Base-by-base conservation (phyloP, 768 basidiomycete species). In the Pleurotus cornucopiae region DNA sequence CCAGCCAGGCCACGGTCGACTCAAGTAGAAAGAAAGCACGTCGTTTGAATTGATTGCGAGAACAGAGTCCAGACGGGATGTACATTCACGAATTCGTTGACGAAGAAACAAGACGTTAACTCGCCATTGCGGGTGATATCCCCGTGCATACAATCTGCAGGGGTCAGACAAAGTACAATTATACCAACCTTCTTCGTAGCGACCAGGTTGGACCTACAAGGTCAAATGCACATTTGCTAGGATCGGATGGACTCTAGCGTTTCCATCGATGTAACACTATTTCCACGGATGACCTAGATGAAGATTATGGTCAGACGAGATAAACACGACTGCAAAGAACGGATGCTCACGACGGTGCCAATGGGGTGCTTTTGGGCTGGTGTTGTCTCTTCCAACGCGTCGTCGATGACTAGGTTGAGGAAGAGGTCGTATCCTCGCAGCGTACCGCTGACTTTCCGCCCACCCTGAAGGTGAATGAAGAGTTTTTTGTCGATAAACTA, bases 401-500 rank as follows among this genome's bases (percentile, higher is more conserved):
- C 92, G 70, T 98, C 97, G 70, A 99, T 85, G 62, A 98, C 97
- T 39, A 99, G 81, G 72, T 99, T 99, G 69, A 99, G 76, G 79
- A 99, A 99, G 61, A 99, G 88, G 78, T 99, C 97, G 72, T 97
- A 99, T 52, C 97, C 97, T 60, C 97, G 88, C 49, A 99, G 76
- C 12, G 85, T 86, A 54, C 97, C 97, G 75, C 91, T 94, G 65
- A 99, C 91, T 82, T 92, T 93, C 66, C 96, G 88, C 55, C 94
- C 94, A 46, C 91, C 93, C 68, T 97, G 94, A 5, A 99, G 77
- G 74, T 96, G 85, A 65, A 99, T 78, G 72, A 95, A 95, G 63
- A 98, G 76, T 66, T 89, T 91, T 77, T 98, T 96, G 82, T 99
- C 97, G 95, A 99, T 98, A 69, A 97, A 99, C 91, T 98, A 54